Conservation (phyloP, 2,329 filamentous ascomycete species). For the Diplodia seriata region DNA sequence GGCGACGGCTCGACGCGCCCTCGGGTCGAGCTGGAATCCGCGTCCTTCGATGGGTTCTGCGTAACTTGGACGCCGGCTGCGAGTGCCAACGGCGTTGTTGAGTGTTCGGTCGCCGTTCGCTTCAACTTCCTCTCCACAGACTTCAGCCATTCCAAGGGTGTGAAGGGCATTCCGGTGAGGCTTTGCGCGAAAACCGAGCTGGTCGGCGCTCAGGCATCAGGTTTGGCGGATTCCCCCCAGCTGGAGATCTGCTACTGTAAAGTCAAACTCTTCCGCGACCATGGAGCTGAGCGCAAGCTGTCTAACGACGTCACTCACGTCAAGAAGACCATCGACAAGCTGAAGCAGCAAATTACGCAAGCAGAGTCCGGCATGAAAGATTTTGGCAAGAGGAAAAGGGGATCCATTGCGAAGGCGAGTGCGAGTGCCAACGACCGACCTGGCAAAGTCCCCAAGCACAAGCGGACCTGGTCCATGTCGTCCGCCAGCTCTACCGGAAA, state of each 20-base stretch:
- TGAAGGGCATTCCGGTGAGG: conserved; percentile 94
- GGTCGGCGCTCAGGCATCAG: conserved; percentile 50
- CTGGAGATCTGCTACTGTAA: conserved; percentile 90
- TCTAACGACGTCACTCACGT: conserved; percentile 94
- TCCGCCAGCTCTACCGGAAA: conserved; percentile 63
- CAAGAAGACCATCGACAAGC: conserved; percentile 94
- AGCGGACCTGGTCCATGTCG: conserved; percentile 93
- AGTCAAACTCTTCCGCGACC: conserved; percentile 95
- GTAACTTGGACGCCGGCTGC: conserved; percentile 81
- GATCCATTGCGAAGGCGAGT: conserved; percentile 55
- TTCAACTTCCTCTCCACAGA: conserved; percentile 99
- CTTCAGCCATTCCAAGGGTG: conserved; percentile 97
- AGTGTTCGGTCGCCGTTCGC: conserved; percentile 87
- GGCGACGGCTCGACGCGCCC: conserved; percentile 57
- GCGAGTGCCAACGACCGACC: conserved; percentile 65
- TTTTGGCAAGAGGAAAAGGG: conserved; percentile 66
- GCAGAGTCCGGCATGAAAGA: conserved; percentile 66
- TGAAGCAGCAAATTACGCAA: conserved; percentile 91
- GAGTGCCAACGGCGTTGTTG: conserved; percentile 66
- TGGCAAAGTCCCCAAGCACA: conserved; percentile 88
- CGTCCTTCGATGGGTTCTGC: conserved; percentile 93
- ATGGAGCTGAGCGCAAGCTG: conserved; percentile 92
- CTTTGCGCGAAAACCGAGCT: conserved; percentile 89
- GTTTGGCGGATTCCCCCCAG: conserved; percentile 56
- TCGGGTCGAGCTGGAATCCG: conserved; percentile 59